Base-by-base conservation (phyloP, 345 rosid species). In the Erodium maritimum region DNA sequence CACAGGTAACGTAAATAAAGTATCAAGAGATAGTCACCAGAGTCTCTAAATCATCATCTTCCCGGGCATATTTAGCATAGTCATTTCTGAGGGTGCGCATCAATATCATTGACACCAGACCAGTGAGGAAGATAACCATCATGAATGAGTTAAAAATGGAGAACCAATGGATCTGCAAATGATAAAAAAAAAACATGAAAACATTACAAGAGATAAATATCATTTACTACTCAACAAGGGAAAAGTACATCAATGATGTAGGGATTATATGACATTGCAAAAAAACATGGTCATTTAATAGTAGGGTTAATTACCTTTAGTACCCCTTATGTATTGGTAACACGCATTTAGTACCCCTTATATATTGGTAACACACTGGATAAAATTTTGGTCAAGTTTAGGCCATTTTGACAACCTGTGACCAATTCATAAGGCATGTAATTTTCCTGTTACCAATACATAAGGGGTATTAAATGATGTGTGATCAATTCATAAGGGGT, bases 41-140 rank as follows among this genome's bases (percentile, higher is more conserved):
- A 71, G 90, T 75, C 77, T 90, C 97, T 58, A 90, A 76, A 78
- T 90, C 95, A 68, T 90, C 97, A 78, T 90, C 93, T 67, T 90
- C 97, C 64, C 97, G 88, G 9, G 97, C 97, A 74, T 90, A 90
- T 68, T 90, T 90, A 0, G 97, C 97, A 67, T 90, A 90, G 71
- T 90, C 97, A 73, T 90, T 90, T 71, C 97, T 75, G 37, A 90
- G 88, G 60, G 97, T 90, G 68, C 97, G 80, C 97, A 90, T 90
- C 77, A 90, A 72, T 74, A 90, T 90, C 97, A 90, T 87, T 34
- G 97, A 90, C 65, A 90, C 97, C 86, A 90, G 73, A 67, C 97
- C 97, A 64, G 97, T 87, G 69, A 90, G 88, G 72, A 90, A 87
- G 74, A 90, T 90, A 70, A 90, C 97, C 97, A 90, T 87, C 97